phyloP scores from a whole-genome alignment of 805 yeast genomes.

The Candida hungchunana region DNA sequence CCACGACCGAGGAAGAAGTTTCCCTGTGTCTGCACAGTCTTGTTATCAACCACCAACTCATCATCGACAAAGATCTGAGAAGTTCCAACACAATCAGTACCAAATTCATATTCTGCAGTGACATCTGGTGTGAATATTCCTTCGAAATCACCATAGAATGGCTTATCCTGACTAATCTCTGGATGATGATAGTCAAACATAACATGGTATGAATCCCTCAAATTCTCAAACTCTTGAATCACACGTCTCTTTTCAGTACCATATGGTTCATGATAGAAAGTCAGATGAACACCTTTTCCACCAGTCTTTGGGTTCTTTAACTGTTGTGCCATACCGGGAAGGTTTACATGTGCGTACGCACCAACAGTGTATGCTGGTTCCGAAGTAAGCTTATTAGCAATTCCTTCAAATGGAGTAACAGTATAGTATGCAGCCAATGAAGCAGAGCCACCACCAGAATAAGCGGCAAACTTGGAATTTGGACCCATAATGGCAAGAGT shows the following conservation, averaged over 20 bases:
- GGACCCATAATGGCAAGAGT: conserved; percentile 56
- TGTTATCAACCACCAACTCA: conserved; percentile 50
- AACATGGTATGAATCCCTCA: conserved; percentile 20
- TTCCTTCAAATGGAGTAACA: conserved; percentile 47
- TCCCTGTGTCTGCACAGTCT: conserved; percentile 46
- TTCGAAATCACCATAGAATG: conserved; percentile 43
- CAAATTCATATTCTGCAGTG: conserved; percentile 46
- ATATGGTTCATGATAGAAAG: conserved; percentile 25
- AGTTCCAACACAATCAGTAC: conserved; percentile 50
- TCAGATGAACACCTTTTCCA: conserved; percentile 23
- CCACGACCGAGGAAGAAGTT: conserved; percentile 50
- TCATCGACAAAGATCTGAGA: conserved; percentile 37
- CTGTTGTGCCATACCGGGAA: conserved; percentile 30
- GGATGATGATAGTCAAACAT: conserved; percentile 32
- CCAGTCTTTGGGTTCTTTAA: conserved; percentile 21
- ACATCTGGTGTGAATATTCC: conserved; percentile 43
- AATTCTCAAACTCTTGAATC: conserved; percentile 26
- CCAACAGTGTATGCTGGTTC: conserved; percentile 31
- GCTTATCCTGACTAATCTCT: too few relatives aligned
- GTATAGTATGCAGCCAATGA: conserved; percentile 43
- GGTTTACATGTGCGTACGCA: conserved; percentile 30
- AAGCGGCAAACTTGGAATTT: conserved; percentile 44
- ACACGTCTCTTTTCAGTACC: conserved; percentile 20
- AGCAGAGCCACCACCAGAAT: conserved; percentile 63
- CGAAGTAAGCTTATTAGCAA: conserved; percentile 28